Conservation (phyloP, 75 land plant species). For the Sequoia sempervirens region DNA sequence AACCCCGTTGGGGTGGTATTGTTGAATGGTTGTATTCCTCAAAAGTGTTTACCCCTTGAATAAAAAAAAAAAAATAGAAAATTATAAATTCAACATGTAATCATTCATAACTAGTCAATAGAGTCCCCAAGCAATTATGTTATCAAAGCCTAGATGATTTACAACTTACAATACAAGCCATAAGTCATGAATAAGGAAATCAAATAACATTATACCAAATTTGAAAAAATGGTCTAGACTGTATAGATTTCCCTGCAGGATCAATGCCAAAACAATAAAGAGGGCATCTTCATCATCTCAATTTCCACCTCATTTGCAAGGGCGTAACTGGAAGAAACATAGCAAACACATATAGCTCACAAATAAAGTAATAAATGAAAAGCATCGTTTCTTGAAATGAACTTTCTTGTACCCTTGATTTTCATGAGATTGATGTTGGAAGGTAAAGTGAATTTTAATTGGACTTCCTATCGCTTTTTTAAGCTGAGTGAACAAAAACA, state of each 20-base stretch:
- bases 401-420: neutral
- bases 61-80: too few relatives aligned
- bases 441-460: neutral
- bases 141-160: too few relatives aligned
- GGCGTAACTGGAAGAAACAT: neutral
- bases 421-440: neutral
- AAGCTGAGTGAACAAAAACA: neutral
- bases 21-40: too few relatives aligned
- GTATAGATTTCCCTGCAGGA: neutral
- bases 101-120: too few relatives aligned
- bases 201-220: neutral
- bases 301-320: neutral
- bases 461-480: neutral
- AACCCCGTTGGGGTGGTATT: too few relatives aligned
- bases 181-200: neutral
- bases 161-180: neutral
- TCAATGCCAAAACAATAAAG: neutral
- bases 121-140: neutral
- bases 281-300: neutral
- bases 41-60: too few relatives aligned
- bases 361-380: too few relatives aligned
- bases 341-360: neutral
- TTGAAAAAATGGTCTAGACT: neutral
- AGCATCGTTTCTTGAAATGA: neutral
- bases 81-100: neutral